Percentiles rank a stretch among this genome's conserved stretches.
Conservation (phyloP, 768 basidiomycete species). For the Tylopilus balloui region DNA sequence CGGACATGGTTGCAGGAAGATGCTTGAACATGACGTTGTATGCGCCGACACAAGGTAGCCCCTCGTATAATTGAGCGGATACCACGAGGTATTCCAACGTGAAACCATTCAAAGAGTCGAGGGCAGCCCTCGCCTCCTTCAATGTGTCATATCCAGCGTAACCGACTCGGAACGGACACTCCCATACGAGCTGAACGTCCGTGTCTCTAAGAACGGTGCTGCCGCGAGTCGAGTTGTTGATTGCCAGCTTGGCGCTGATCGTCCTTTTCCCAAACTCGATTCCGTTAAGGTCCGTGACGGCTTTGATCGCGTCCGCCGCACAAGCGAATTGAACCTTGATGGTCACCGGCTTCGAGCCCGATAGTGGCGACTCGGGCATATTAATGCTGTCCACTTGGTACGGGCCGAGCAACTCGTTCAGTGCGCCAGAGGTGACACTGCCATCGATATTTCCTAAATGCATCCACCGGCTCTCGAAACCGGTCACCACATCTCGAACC, state of each 20-base stretch:
- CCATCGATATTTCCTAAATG: slow-evolving; percentile 48
- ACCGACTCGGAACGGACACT: slow-evolving; percentile 49
- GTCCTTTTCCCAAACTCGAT: slow-evolving; percentile 33
- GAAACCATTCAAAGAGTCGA: slow-evolving; percentile 38
- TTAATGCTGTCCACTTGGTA: slow-evolving; percentile 42
- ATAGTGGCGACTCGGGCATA: slow-evolving; percentile 23
- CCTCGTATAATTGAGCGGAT: slow-evolving; percentile 48
- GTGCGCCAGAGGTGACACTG: slow-evolving; percentile 27
- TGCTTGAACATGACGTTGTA: slow-evolving; percentile 59
- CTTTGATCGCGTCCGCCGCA: slow-evolving; percentile 49
- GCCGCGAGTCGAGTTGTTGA: slow-evolving; percentile 35
- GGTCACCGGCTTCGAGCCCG: slow-evolving; percentile 22
- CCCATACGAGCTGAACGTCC: slow-evolving; percentile 55
- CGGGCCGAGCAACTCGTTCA: slow-evolving; percentile 38
- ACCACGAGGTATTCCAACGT: slow-evolving; percentile 40
- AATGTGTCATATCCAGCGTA: slow-evolving; percentile 59
- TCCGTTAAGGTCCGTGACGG: slow-evolving; percentile 49
- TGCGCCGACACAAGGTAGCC: slow-evolving; percentile 52
- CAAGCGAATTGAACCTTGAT: slow-evolving; percentile 47
- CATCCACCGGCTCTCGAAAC: slow-evolving; percentile 66
- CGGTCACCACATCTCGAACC: slow-evolving; percentile 53
- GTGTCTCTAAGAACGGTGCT: slow-evolving; percentile 47
- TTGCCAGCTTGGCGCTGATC: slow-evolving; percentile 44
- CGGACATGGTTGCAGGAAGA: slow-evolving; percentile 43
- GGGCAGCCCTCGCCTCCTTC: slow-evolving; percentile 47